Evolutionary conservation across 306 rosid species (phyloP).

Genomic region (Datisca glomerata): DNA sequence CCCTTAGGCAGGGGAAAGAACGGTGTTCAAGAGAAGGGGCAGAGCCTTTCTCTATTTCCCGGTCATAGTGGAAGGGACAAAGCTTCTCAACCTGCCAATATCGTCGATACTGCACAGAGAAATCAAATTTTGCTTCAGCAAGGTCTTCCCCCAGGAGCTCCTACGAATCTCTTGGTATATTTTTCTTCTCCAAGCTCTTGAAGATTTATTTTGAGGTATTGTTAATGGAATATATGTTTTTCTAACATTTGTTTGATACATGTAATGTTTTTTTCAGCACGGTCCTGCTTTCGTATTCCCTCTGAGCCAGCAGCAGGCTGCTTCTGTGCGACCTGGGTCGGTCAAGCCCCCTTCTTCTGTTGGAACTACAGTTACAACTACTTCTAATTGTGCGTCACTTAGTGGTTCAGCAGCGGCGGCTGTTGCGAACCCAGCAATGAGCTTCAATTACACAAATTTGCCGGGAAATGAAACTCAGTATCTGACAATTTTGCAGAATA

Average conservation of each 20-base stretch:
- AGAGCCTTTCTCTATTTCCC: conserved; percentile 38
- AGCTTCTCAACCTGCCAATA: conserved; percentile 38
- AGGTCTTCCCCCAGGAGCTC: conserved; percentile 72
- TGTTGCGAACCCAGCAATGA: conserved; percentile 55
- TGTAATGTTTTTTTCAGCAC: conserved; percentile 28
- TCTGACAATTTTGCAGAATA: conserved; percentile 80
- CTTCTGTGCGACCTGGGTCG: conserved; percentile 62
- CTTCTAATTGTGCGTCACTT: conserved; percentile 26
- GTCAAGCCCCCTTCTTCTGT: conserved; percentile 37
- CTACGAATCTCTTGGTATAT: conserved; percentile 72
- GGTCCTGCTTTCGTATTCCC: conserved; percentile 89
- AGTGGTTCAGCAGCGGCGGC: conserved; percentile 31
- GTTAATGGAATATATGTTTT: not conserved
- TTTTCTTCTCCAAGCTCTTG: not conserved
- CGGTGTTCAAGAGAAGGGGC: conserved; percentile 64
- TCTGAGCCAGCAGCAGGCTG: conserved; percentile 79
- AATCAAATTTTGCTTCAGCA: conserved; percentile 81
- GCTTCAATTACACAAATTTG: conserved; percentile 75
- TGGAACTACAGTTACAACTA: conserved; percentile 12
- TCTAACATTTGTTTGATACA: no score
- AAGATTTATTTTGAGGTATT: not conserved
- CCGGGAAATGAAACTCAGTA: conserved; percentile 76
- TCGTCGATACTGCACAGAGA: conserved; percentile 51
- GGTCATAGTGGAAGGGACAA: conserved; percentile 66
- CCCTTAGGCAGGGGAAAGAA: conserved; percentile 30